These are phyloP conservation scores for Yamadazyma philogaea DNA, from an alignment of 805 yeast genomes.

Conservation along the genomic window DNA sequence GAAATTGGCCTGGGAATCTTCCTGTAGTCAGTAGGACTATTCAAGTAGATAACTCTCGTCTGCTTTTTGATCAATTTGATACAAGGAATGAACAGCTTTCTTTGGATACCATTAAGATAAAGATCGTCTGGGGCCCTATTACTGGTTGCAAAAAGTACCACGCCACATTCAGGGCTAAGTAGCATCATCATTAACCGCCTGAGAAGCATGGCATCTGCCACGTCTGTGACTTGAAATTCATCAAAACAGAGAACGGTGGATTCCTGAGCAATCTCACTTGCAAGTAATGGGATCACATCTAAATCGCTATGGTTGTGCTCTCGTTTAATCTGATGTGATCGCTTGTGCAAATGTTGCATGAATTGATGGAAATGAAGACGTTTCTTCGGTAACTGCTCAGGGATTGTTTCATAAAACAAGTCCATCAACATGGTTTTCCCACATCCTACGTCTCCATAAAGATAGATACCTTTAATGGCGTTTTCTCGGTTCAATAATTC, in stretches of 20 bases:
- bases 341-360: constrained; percentile 89
- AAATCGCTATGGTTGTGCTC: constrained; percentile 56
- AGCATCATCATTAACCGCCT: constrained; percentile 68
- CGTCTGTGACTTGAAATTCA: constrained; percentile 97
- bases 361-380: constrained; percentile 95
- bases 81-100: constrained; percentile 90
- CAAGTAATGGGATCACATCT: constrained; percentile 81
- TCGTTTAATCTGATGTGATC: constrained; percentile 70
- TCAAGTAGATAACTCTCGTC: constrained; percentile 73
- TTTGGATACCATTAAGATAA: constrained; percentile 90
- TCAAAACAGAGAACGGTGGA: constrained; percentile 88
- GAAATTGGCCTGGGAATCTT: constrained; percentile 81
- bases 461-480: constrained; percentile 74
- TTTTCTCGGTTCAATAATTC: constrained; percentile 23
- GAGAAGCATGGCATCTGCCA: constrained; percentile 96
- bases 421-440: constrained; percentile 99
- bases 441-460: constrained; percentile 97
- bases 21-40: constrained; percentile 93
- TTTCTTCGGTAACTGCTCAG: constrained; percentile 68
- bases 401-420: constrained; percentile 81
- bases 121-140: constrained; percentile 93
- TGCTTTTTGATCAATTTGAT: constrained; percentile 72
- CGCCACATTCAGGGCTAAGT: constrained; percentile 74
- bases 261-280: constrained; percentile 74
- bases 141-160: constrained; percentile 87